phyloP scores from a whole-genome alignment of 345 rosid species.

The Euphorbia pulcherrima region DNA sequence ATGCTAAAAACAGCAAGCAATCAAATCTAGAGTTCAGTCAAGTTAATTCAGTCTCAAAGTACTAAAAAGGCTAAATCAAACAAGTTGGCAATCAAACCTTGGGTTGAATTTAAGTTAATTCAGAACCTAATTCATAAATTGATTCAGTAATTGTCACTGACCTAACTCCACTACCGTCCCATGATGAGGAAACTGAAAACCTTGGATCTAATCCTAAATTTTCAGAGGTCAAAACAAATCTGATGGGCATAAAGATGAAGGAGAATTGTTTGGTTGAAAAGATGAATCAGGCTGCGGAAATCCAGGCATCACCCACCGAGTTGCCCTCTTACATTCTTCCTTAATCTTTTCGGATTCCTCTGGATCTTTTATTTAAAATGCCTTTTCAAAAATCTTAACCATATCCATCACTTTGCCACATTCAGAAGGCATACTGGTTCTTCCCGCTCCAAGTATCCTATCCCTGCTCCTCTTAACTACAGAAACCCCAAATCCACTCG shows the following conservation, averaged over 20 bases:
- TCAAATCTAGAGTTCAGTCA: neutral
- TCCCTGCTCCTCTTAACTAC: constrained; percentile 77
- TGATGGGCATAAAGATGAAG: constrained; percentile 46
- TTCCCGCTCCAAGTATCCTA: constrained; percentile 56
- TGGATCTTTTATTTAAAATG: constrained; percentile 36
- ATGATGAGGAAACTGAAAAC: constrained; percentile 57
- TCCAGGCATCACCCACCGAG: constrained; percentile 81
- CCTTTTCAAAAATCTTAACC: constrained; percentile 78
- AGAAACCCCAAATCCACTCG: constrained; percentile 27
- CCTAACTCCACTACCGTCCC: constrained; percentile 68
- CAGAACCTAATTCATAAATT: no score
- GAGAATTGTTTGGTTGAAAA: constrained; percentile 13
- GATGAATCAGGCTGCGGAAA: constrained; percentile 38
- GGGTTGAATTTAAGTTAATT: no score
- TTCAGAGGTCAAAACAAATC: constrained; percentile 60
- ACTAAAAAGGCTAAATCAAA: constrained; percentile 11
- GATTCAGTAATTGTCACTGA: constrained; percentile 19
- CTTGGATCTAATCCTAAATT: constrained; percentile 59
- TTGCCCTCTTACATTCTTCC: constrained; percentile 38
- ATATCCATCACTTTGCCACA: constrained; percentile 72
- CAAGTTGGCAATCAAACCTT: neutral
- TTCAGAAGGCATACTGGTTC: constrained; percentile 61
- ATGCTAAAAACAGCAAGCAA: no score
- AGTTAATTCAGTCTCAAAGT: neutral
- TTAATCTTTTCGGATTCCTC: constrained; percentile 27